Conservation (phyloP, 2,329 filamentous ascomycete genomes). For the Colletotrichum brevisporum region DNA sequence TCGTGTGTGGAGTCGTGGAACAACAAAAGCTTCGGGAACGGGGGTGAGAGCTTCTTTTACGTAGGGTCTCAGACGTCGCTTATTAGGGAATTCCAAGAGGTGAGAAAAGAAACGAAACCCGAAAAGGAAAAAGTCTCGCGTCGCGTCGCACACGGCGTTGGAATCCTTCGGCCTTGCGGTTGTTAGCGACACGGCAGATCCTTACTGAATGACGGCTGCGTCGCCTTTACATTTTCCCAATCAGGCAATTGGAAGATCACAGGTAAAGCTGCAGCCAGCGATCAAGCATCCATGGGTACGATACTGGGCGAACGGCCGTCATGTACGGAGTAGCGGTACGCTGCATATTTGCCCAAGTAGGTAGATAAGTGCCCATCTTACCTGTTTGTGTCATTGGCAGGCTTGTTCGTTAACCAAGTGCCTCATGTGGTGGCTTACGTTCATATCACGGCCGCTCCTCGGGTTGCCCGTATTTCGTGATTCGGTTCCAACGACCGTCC, state of each 20-base stretch:
- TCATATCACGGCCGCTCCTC: too few relatives aligned
- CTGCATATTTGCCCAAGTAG: too few relatives aligned
- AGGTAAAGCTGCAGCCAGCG: not conserved
- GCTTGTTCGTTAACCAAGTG: too few relatives aligned
- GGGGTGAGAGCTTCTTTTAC: too few relatives aligned
- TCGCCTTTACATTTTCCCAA: not conserved
- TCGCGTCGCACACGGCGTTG: not conserved
- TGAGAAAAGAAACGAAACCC: not conserved
- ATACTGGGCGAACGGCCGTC: not conserved
- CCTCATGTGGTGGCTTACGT: too few relatives aligned
- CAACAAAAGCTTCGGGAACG: too few relatives aligned
- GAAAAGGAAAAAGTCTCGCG: too few relatives aligned
- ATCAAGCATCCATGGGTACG: not conserved
- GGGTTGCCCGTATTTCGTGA: not conserved
- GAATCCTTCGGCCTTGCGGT: not conserved
- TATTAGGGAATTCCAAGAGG: not conserved
- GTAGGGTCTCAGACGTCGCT: too few relatives aligned
- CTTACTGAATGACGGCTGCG: not conserved
- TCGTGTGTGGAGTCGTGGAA: too few relatives aligned
- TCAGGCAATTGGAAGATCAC: slow-evolving; percentile 3
- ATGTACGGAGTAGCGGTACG: not conserved
- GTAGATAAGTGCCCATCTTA: too few relatives aligned
- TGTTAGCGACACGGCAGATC: not conserved
- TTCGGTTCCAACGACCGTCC: not conserved
- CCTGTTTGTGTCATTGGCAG: too few relatives aligned